phyloP scores from a whole-genome alignment of 2,329 filamentous ascomycete species.

The Venturia pyrina region DNA sequence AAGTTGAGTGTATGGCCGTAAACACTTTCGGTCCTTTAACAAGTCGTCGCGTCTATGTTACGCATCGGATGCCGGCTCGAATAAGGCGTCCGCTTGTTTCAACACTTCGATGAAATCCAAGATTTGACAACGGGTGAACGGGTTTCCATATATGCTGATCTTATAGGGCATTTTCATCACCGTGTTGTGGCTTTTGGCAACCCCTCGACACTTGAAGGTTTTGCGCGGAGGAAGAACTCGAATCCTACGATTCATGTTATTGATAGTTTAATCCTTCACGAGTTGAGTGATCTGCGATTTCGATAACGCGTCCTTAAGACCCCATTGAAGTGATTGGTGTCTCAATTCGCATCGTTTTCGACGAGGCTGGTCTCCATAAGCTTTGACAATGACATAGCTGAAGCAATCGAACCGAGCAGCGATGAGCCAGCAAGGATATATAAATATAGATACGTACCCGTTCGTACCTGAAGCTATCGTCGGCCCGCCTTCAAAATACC shows the following conservation, averaged over 20 bases:
- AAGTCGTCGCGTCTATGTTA: too few relatives aligned
- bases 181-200: not conserved
- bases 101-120: not conserved
- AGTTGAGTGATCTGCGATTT: not conserved
- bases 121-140: not conserved
- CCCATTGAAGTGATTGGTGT: not conserved
- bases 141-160: not conserved
- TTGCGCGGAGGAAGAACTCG: not conserved
- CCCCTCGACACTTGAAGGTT: not conserved
- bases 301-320: not conserved
- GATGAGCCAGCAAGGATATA: not conserved
- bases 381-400: not conserved
- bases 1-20: too few relatives aligned
- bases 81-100: not conserved
- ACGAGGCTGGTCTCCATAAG: not conserved
- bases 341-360: not conserved
- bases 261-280: not conserved
- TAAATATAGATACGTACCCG: not conserved
- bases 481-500: not conserved
- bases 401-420: not conserved
- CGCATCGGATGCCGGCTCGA: too few relatives aligned
- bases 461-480: not conserved
- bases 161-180: not conserved
- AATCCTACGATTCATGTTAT: not conserved
- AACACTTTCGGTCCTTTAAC: too few relatives aligned